Evolutionary conservation across 495 filamentous ascomycete genomes (phyloP).

Genomic region (Durotheca rogersii): DNA sequence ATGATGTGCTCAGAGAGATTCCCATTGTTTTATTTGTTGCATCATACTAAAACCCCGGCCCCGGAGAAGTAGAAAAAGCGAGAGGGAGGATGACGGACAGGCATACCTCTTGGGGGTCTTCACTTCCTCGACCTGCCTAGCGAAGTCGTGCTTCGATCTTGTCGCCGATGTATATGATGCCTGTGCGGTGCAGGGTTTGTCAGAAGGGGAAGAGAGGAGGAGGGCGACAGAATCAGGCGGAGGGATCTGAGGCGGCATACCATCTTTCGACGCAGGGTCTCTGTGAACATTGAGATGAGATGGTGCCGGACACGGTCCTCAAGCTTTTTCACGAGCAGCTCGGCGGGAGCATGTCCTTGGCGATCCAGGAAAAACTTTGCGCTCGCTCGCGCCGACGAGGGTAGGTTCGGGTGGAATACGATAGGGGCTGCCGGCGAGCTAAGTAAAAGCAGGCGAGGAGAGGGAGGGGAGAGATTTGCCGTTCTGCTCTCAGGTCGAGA

Average conservation of each 20-base stretch:
- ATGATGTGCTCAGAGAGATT: slow-evolving; percentile 98
- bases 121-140: slow-evolving; percentile 78
- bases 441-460: no score
- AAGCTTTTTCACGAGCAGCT: background rate
- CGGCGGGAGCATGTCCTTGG: slow-evolving; percentile 20
- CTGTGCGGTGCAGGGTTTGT: slow-evolving; percentile 40
- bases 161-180: slow-evolving; percentile 66
- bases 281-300: slow-evolving; percentile 6
- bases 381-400: no score
- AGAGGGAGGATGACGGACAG: slow-evolving; percentile 5
- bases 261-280: slow-evolving; percentile 24
- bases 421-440: no score
- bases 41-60: slow-evolving; percentile 63
- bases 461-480: no score
- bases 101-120: slow-evolving; percentile 89
- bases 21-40: slow-evolving; percentile 89
- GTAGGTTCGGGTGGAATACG: no score
- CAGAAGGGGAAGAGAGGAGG: slow-evolving; percentile 5
- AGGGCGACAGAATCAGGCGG: no score
- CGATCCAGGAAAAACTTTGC: background rate
- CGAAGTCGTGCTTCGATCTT: slow-evolving; percentile 72
- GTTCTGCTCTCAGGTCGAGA: no score
- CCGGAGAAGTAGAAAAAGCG: slow-evolving; percentile 15
- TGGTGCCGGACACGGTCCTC: slow-evolving; percentile 12
- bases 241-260: slow-evolving; percentile 10